Evolutionary conservation across 495 filamentous ascomycete genomes (phyloP).

Genomic region (Penicillium maclennaniae): DNA sequence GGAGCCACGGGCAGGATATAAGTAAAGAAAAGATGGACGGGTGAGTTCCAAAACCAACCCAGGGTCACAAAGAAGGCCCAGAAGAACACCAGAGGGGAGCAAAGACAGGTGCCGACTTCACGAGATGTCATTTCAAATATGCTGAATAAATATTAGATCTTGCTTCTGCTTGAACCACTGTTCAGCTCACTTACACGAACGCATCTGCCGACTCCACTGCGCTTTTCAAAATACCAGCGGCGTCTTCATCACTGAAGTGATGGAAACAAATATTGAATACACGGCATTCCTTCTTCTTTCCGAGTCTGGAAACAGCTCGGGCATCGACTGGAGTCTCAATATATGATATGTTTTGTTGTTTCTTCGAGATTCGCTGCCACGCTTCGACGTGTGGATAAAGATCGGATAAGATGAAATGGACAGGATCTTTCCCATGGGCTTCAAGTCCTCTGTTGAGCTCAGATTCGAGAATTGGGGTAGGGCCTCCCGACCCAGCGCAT

Average conservation of each 20-base stretch:
- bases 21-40: slow-evolving; percentile 57
- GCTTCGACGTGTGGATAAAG: slow-evolving; percentile 60
- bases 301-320: slow-evolving; percentile 31
- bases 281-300: slow-evolving; percentile 45
- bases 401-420: slow-evolving; percentile 67
- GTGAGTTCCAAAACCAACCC: slow-evolving; percentile 58
- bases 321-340: slow-evolving; percentile 60
- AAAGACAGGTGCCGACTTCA: too few species aligned
- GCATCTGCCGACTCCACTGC: slow-evolving; percentile 60
- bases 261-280: slow-evolving; percentile 74
- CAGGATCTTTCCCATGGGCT: slow-evolving; percentile 22
- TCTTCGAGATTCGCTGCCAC: slow-evolving; percentile 52
- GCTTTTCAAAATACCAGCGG: slow-evolving; percentile 54
- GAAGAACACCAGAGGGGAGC: slow-evolving; percentile 42
- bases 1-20: slow-evolving; percentile 63
- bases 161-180: background rate
- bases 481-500: slow-evolving; percentile 69
- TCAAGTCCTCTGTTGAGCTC: slow-evolving; percentile 47
- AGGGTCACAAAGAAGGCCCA: slow-evolving; percentile 52
- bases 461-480: slow-evolving; percentile 59
- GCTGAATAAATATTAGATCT: slow-evolving; percentile 22
- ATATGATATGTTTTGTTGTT: slow-evolving; percentile 52
- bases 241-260: slow-evolving; percentile 65
- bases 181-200: slow-evolving; percentile 47
- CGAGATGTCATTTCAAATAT: slow-evolving; percentile 69